Evolutionary conservation across 768 basidiomycete species (phyloP).

Genomic region (Candolleomyces efflorescens): DNA sequence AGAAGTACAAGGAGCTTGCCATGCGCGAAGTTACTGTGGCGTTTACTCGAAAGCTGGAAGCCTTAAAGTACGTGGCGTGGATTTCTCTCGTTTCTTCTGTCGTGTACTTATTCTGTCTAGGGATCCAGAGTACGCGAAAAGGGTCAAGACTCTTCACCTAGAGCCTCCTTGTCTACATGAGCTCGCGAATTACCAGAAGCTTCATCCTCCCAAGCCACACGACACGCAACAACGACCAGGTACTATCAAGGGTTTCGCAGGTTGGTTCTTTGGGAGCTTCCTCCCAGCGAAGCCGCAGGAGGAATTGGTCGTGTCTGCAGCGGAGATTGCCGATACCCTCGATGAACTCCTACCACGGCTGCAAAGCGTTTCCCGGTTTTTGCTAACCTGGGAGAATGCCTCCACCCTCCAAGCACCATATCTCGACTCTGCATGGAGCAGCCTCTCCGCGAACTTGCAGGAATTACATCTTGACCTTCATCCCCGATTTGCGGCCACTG

Average conservation of each 20-base stretch:
- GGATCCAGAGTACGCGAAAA: not conserved
- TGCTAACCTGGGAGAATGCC: not conserved
- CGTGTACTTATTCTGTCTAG: not conserved
- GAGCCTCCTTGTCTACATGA: not conserved
- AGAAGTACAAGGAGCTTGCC: constrained; percentile 2
- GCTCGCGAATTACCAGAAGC: not conserved
- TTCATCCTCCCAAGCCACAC: not conserved
- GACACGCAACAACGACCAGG: not conserved
- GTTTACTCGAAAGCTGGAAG: not conserved
- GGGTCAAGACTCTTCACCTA: not conserved
- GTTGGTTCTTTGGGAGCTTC: not conserved
- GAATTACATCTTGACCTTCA: constrained; percentile 8
- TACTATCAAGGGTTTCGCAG: not conserved
- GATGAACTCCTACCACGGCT: constrained; percentile 6
- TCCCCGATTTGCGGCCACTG: not conserved
- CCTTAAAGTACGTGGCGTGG: constrained; percentile 1
- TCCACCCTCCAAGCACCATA: not conserved
- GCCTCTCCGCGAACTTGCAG: constrained; percentile 3
- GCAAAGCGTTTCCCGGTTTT: constrained; percentile 5
- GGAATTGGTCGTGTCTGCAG: not conserved
- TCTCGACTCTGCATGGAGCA: constrained; percentile 6
- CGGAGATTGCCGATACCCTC: not conserved
- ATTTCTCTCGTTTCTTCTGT: not conserved
- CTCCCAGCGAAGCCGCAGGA: not conserved
- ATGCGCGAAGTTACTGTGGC: not conserved